Evolutionary conservation across 352 stramenopile species (phyloP).

Genomic region (Pythium apleroticum): DNA sequence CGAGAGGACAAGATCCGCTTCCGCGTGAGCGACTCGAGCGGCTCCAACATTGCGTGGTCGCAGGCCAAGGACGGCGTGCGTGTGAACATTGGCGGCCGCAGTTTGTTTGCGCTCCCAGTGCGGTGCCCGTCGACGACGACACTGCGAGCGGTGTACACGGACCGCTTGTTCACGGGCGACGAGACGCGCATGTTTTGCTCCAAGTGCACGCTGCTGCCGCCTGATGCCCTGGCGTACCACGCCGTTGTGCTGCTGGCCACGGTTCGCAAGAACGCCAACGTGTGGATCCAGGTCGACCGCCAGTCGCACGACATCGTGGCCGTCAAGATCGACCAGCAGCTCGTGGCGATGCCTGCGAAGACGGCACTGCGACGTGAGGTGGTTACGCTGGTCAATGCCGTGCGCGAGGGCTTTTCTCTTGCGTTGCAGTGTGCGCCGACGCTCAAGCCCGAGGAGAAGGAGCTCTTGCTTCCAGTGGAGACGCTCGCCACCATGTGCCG

Average conservation of each 20-base stretch:
- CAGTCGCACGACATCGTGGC: conserved; percentile 49
- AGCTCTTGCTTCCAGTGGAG: conserved; percentile 36
- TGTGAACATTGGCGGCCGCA: conserved; percentile 59
- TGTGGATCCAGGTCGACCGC: conserved; percentile 65
- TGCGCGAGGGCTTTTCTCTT: conserved; percentile 56
- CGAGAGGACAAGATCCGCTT: conserved; percentile 48
- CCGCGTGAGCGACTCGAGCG: conserved; percentile 45
- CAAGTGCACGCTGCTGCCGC: conserved; percentile 77
- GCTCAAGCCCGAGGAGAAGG: conserved; percentile 18
- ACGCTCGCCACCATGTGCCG: conserved; percentile 27
- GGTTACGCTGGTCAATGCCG: conserved; percentile 44
- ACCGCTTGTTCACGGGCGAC: conserved; percentile 74
- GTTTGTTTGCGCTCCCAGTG: conserved; percentile 64
- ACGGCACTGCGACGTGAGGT: conserved; percentile 42
- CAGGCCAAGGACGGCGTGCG: conserved; percentile 63
- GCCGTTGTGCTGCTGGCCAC: conserved; percentile 39
- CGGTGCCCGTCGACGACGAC: conserved; percentile 20
- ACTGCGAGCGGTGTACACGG: conserved; percentile 62
- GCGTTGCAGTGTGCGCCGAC: conserved; percentile 36
- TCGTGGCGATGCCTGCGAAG: conserved; percentile 45
- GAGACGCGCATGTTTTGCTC: conserved; percentile 77
- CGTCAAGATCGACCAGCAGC: conserved; percentile 62
- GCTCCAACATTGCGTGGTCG: conserved; percentile 47
- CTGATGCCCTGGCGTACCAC: conserved; percentile 56
- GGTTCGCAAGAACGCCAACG: conserved; percentile 38